Base-by-base conservation (phyloP, 2,329 filamentous ascomycete genomes). In the Fusarium pininemorale region DNA sequence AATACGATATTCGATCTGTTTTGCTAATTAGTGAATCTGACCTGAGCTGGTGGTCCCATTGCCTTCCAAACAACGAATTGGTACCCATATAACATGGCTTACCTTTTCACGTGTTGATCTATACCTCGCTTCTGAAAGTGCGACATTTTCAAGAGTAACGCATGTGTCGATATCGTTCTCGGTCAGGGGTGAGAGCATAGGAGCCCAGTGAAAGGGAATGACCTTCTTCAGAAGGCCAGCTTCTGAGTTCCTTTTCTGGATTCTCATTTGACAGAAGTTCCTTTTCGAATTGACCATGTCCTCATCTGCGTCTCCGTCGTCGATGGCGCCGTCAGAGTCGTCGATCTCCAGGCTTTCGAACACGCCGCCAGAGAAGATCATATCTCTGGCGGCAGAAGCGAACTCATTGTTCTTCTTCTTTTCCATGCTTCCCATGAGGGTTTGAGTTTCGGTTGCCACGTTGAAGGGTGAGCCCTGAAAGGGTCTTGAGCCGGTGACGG, bases 131-230 rank as follows among this genome's bases (percentile, higher is more conserved):
- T 90, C 79, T 22, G 82, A 75, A 69, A 90, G 89, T 9, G 89
- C 87, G 16, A 86, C 84, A 66, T 87, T 85, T 79, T 91, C 89
- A 38, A 91, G 82, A 11, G 84, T 84, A 30, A 88, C 80, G 72
- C 87, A 89, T 13, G 88, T 90, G 38, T 92, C 90, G 55, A 92
- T 80, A 76, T 94, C 91, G 32, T 88, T 88, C 54, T 89, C 82
- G 45, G 90, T 93, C 57, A 98, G 87, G 35, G 93, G 89, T 59
- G 93, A 90, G n/a, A 93, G 79, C 79, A 81, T 81, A 12, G 32
- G 94, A 91, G 78, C 93, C 89, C 77, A 89, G 57, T 89, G 86
- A 77, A 92, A 91, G 15, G 85, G 86, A 54, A 87, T 79, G 42
- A 86, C 75, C 69, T 87, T 84, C 66, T 87, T 82, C 39, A 85